Conservation (phyloP, 345 rosid genomes). For the Litchi chinensis region DNA sequence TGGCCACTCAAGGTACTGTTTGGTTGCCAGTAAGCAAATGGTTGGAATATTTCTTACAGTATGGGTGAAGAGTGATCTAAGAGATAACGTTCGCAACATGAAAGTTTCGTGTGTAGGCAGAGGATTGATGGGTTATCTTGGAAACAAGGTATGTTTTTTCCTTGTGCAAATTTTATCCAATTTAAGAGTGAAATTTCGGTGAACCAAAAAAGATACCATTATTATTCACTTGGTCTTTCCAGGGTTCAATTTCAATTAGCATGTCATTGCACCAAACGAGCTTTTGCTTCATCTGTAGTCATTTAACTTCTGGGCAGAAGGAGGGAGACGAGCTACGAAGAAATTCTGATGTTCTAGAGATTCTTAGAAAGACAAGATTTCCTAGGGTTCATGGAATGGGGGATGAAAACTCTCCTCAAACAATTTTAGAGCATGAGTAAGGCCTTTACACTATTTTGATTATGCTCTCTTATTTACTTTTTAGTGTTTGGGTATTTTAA, state of each 20-base stretch:
- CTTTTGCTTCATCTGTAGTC: conserved; percentile 97
- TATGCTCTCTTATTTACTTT: background rate
- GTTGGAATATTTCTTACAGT: conserved; percentile 92
- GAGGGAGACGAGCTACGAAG: conserved; percentile 94
- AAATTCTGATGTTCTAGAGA: conserved; percentile 97
- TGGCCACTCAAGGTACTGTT: conserved; percentile 67
- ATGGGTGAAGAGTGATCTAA: conserved; percentile 87
- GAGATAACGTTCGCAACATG: conserved; percentile 71
- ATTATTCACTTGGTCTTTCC: conserved; percentile 35
- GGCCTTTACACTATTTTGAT: conserved; percentile 15
- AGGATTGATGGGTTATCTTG: conserved; percentile 99
- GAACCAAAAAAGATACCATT: conserved; percentile 14
- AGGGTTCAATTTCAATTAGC: conserved; percentile 99
- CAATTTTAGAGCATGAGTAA: conserved; percentile 88
- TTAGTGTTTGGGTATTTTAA: background rate
- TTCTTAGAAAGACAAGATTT: conserved; percentile 92
- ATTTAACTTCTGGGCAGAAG: conserved; percentile 96
- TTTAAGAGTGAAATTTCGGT: conserved; percentile 17
- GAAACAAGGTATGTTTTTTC: conserved; percentile 75
- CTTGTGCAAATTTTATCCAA: conserved; percentile 12
- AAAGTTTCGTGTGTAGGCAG: conserved; percentile 98
- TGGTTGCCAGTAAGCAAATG: conserved; percentile 98
- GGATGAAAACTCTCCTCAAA: conserved; percentile 79
- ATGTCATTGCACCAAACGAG: conserved; percentile 92
- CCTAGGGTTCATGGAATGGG: conserved; percentile 68